Evolutionary conservation across 805 yeast species (phyloP).

Genomic region (Candida sanyiensis): DNA sequence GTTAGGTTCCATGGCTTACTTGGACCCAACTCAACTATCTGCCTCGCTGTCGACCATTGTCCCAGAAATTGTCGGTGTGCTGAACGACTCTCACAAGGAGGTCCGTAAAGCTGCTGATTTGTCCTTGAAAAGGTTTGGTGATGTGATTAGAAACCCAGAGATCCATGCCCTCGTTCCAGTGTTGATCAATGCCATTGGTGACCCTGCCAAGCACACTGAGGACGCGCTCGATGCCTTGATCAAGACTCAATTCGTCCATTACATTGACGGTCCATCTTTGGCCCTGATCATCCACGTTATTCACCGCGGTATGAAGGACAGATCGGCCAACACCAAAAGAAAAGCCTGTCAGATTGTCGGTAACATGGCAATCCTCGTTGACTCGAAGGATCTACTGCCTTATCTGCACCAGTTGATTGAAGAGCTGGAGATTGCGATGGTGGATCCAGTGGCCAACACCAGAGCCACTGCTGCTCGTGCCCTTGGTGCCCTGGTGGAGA

Average conservation of each 20-base stretch:
- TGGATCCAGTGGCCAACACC: constrained; percentile 96
- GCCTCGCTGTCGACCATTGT: constrained; percentile 83
- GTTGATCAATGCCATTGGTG: constrained; percentile 88
- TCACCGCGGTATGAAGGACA: constrained; percentile 89
- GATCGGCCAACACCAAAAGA: constrained; percentile 89
- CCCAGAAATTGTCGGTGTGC: constrained; percentile 93
- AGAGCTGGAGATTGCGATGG: constrained; percentile 91
- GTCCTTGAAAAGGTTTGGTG: constrained; percentile 87
- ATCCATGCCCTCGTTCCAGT: constrained; percentile 87
- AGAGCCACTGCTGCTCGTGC: constrained; percentile 98
- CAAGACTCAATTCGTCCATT: constrained; percentile 91
- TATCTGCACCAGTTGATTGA: constrained; percentile 71
- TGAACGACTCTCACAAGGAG: constrained; percentile 94
- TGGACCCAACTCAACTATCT: constrained; percentile 91
- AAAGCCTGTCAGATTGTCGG: constrained; percentile 98
- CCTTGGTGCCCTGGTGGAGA: constrained; percentile 91
- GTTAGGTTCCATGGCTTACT: constrained; percentile 95
- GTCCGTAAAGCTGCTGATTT: constrained; percentile 93
- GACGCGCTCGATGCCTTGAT: constrained; percentile 80
- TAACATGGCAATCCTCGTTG: constrained; percentile 95
- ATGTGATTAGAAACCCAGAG: constrained; percentile 95
- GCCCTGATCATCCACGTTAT: constrained; percentile 93
- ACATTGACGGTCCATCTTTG: constrained; percentile 95
- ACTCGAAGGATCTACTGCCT: constrained; percentile 76
- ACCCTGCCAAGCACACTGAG: constrained; percentile 88